Base-by-base conservation (phyloP, 768 basidiomycete genomes). In the Hypsizygus marmoreus region DNA sequence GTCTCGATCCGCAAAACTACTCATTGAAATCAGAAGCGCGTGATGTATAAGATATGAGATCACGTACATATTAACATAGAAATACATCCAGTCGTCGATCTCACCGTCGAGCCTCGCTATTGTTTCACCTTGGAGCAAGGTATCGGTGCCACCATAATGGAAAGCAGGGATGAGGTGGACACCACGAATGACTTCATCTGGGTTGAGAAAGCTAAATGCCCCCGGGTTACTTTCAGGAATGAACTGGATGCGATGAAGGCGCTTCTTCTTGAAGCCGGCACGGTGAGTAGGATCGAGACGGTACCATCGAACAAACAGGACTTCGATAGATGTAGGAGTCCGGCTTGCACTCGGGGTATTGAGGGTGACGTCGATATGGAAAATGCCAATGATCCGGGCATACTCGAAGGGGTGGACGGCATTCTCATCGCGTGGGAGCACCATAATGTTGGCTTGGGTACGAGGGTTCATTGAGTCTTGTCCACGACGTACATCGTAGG, bases 181-280 rank as follows among this genome's bases (percentile, higher is more conserved):
- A 14, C 43, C 48, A 6, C 44, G 26, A 20, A 54, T 49, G 4
- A 54, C 34, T 33, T 49, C 39, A 16, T 45, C 43, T 9, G 53
- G 53, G 33, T 54, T 31, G 8, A 54, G 26, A 32, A 54, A 54
- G 2, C 48, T 49, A 34, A 43, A 54, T 3, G 48, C 48, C 3
- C 50, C 26, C n/a, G 43, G 38, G 26, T 49, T 40, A n/a, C 20
- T 17, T 23, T 17, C 34, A 14, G 43, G 32, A 16, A 73, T 36
- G 22, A 68, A 73, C 0, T 51, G 49, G 12, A 73, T 19, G 1
- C 58, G 47, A 23, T 60, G 63, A 1, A 70, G 60, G 1, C 51
- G 55, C 2, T 56, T 38, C 0, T 39, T 25, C 1, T 46, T 22
- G 44, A 59, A n/a, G n/a, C n/a, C n/a, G n/a, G n/a, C n/a, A n/a